phyloP scores from a whole-genome alignment of 192 early-diverging fungal species.

The Podila epicladia region DNA sequence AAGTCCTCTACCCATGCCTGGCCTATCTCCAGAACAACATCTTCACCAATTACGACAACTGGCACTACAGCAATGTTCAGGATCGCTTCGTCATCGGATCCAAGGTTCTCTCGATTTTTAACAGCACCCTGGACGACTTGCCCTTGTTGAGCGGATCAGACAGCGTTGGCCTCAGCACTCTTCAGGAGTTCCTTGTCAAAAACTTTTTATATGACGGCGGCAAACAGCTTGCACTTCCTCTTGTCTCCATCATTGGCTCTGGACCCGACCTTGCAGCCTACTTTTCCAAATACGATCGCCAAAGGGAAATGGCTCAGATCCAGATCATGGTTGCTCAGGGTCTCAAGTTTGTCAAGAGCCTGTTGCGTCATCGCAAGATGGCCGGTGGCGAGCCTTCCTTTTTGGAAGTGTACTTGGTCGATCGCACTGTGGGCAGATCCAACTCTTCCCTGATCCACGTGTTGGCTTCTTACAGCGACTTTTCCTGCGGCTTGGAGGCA shows the following conservation, averaged over 20 bases:
- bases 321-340: constrained; percentile 48
- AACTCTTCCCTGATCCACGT: constrained; percentile 49
- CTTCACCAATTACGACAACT: constrained; percentile 53
- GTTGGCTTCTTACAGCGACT: constrained; percentile 49
- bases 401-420: constrained; percentile 58
- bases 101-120: constrained; percentile 46
- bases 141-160: constrained; percentile 18
- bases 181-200: constrained; percentile 51
- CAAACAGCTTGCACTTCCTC: constrained; percentile 53
- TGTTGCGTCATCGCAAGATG: constrained; percentile 48
- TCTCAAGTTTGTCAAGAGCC: constrained; percentile 50
- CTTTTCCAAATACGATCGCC: constrained; percentile 31
- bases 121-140: constrained; percentile 36
- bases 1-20: constrained; percentile 47
- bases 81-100: constrained; percentile 45
- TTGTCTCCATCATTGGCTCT: constrained; percentile 55
- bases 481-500: constrained; percentile 37
- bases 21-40: constrained; percentile 48
- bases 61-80: constrained; percentile 50
- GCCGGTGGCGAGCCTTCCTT: constrained; percentile 40
- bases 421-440: constrained; percentile 47
- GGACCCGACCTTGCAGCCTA: constrained; percentile 50
- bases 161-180: constrained; percentile 18
- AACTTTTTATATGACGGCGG: constrained; percentile 62
- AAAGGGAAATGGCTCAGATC: constrained; percentile 13